Evolutionary conservation across 2,329 filamentous ascomycete genomes (phyloP), one percentile per base, ranked within the genome.

Genomic region (Myriangium duriaei): DNA sequence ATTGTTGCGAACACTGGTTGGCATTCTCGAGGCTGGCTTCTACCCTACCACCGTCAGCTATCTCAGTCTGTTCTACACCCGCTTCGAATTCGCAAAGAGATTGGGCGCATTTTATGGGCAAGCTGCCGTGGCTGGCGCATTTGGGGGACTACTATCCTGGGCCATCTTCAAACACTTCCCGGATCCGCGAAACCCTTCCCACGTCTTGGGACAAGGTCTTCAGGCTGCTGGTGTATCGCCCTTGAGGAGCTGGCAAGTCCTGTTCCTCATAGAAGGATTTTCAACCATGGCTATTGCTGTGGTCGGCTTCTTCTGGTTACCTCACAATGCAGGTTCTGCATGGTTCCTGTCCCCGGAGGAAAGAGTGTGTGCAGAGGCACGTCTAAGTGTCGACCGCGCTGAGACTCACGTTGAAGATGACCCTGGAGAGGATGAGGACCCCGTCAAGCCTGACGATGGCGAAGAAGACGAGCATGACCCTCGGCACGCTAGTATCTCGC

Each of bases 21-120:
- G 65, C 0, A 57, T 54, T 17, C 50, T 70, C 14, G 67, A 71
- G 58, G 67, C 70, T 34, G 72, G 71, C 3, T 74, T 76, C 48
- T 76, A 75, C 45, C 69, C 72, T 3, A 70, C 70, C 1, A 67
- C 68, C 2, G 69, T 74, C 11, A 64, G 65, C n/a, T 76, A 75
- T 45, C 60, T 76, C 17, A 69, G 68, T 12, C 57, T 71, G 36
- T 75, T 74, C 51, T 75, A 75, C 47, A 70, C 68, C 4, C 64
- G 68, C 31, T 74, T 64, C 51, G 71, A 74, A 45, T 72, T 75
- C 42, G 71, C 63, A 3, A 60, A 62, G 11, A 61, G 71, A 1
- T 52, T 75, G 12, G 69, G 62, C 3, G 52, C 73, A 29, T 74
- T 75, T 48, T 75, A 72, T 45, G 69, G 71, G 5, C 69, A 72